Evolutionary conservation across 768 basidiomycete genomes (phyloP).

Genomic region (Tylopilus felleus): DNA sequence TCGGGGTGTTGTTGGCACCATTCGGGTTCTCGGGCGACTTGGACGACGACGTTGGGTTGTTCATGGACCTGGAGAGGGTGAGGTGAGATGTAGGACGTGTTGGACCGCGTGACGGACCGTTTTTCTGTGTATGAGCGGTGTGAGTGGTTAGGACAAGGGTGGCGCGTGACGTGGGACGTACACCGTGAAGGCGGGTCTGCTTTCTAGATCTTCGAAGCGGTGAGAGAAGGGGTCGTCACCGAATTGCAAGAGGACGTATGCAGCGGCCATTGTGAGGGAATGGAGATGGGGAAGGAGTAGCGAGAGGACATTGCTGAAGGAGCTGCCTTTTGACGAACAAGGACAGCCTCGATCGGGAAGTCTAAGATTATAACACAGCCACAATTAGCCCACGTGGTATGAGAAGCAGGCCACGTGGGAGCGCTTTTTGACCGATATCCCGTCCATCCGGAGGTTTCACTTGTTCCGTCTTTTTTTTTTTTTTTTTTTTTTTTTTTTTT

Average conservation of each 20-base stretch:
- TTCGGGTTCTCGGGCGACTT: conserved; percentile 57
- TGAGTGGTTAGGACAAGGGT: background rate
- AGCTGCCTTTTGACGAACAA: conserved; percentile 38
- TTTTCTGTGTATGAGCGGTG: conserved; percentile 11
- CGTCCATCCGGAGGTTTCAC: conserved; percentile 17
- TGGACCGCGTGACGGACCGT: conserved; percentile 14
- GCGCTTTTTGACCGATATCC: conserved; percentile 14
- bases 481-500: too few species aligned
- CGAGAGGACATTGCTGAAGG: conserved; percentile 2
- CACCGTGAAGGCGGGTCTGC: conserved; percentile 65
- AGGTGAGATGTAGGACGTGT: background rate
- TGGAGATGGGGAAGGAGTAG: conserved; percentile 19
- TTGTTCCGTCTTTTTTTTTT: background rate
- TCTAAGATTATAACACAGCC: conserved; percentile 30
- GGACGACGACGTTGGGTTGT: conserved; percentile 59
- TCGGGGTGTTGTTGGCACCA: conserved; percentile 68
- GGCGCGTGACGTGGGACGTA: conserved; percentile 35
- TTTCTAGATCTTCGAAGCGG: conserved; percentile 61
- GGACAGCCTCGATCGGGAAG: conserved; percentile 40
- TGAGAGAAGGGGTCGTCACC: conserved; percentile 61
- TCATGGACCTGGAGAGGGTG: conserved; percentile 44
- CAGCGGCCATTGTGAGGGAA: conserved; percentile 31
- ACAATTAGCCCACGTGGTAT: conserved; percentile 33
- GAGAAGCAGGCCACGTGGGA: conserved; percentile 36
- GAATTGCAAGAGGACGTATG: conserved; percentile 58